Conservation (phyloP, 352 stramenopile species). For the Phytophthora aleatoria region DNA sequence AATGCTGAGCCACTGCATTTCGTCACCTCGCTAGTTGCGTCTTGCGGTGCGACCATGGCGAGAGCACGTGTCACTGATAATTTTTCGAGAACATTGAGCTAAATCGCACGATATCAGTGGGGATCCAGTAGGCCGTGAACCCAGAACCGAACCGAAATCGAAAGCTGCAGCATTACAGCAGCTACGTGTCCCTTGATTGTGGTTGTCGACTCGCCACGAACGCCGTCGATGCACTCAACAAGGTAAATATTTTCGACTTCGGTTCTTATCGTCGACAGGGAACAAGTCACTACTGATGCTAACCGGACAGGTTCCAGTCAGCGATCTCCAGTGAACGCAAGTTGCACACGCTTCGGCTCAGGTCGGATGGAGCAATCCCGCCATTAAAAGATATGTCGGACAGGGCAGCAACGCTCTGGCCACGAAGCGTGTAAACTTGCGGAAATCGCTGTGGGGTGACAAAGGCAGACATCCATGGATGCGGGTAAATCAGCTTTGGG, state of each 20-base stretch:
- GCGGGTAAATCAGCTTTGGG: too few relatives aligned
- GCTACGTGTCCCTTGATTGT: slow-evolving; percentile 3
- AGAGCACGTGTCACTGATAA: not conserved
- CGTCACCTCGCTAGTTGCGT: slow-evolving; percentile 17
- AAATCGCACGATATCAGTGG: slow-evolving; percentile 3
- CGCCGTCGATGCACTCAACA: slow-evolving; percentile 3
- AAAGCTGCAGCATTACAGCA: not conserved
- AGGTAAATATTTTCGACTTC: slow-evolving; percentile 4
- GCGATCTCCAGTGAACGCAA: slow-evolving; percentile 15
- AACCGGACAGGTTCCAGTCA: slow-evolving; percentile 11
- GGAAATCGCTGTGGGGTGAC: too few relatives aligned
- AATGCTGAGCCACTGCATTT: slow-evolving; percentile 19
- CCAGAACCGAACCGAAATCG: slow-evolving; percentile 9
- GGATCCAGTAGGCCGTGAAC: slow-evolving; percentile 4
- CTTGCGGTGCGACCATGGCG: slow-evolving; percentile 3
- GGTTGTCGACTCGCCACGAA: slow-evolving; percentile 11
- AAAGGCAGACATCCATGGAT: too few relatives aligned
- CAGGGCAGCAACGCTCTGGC: not conserved
- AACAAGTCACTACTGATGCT: not conserved
- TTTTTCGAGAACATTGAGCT: not conserved
- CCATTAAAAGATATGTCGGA: not conserved
- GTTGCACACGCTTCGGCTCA: slow-evolving; percentile 3
- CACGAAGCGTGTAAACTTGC: not conserved
- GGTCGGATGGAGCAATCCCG: slow-evolving; percentile 3
- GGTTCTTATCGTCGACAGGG: slow-evolving; percentile 2